Evolutionary conservation across 495 filamentous ascomycete genomes (phyloP), one percentile per base, ranked within the genome.

Genomic region (Collariella sp.): DNA sequence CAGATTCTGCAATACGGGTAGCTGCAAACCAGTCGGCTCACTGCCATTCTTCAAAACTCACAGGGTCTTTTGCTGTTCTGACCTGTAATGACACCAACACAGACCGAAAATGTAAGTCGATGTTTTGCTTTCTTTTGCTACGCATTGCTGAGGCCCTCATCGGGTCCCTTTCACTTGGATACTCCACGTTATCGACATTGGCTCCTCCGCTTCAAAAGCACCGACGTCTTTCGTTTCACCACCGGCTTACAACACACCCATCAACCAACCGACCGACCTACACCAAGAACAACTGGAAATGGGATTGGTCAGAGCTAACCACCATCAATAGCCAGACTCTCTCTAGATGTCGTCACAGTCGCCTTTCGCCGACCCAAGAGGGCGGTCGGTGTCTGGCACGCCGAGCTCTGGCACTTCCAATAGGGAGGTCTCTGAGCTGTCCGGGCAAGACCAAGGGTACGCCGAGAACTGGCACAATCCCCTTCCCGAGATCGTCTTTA

Each of bases 401-500:
- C 19, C 50, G 2, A 11, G 12, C 15, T 19, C 35, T 35, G 10
- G 38, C 26, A 15, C 50, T 15, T 18, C 45, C n/a, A 15, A 46
- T 20, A 26, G 33, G 15, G 35, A 53, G 16, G 22, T 20, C 2
- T 36, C 53, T 47, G 62, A 59, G 44, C 45, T 45, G 13, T 64
- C 48, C 41, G 57, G 55, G 12, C 59, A 62, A 19, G 55, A 59
- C 6, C 62, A 65, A 45, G 62, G 57, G 26, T 67, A 56, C 49
- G 62, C 64, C 26, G 64, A 67, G 40, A 55, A 56, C 7, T 56
- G 53, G 51, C 38, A 47, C 5, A 67, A 67, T 22, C 64, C 64
- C 3, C 55, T 40, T 10, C 64, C 64, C 5, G 62, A 64, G 54
- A 33, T 67, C 9, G 43, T 64, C 15, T 33, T 59, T 19, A 42